phyloP scores from a whole-genome alignment of 345 rosid genomes.

The Draba incana region DNA sequence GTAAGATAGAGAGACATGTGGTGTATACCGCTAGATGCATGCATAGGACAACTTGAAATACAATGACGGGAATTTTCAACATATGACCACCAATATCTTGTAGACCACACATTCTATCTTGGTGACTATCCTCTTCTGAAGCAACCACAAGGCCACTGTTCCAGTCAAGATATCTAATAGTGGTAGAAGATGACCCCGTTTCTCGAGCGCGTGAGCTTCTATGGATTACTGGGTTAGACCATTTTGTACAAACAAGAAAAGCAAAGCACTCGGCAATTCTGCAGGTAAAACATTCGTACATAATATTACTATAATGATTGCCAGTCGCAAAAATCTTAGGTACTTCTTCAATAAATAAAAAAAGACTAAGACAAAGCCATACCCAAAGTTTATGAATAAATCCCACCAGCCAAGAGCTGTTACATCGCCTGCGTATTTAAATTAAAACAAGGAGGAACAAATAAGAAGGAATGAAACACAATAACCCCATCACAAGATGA shows the following conservation, averaged over 20 bases:
- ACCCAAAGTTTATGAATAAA: constrained; percentile 92
- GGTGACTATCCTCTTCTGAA: constrained; percentile 62
- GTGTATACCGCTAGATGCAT: constrained; percentile 86
- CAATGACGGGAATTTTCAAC: constrained; percentile 85
- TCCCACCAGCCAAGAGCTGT: constrained; percentile 97
- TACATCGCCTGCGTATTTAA: constrained; percentile 68
- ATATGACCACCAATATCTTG: constrained; percentile 96
- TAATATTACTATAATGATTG: constrained; percentile 29
- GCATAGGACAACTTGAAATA: constrained; percentile 87
- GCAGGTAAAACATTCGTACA: constrained; percentile 41
- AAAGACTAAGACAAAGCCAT: constrained; percentile 33
- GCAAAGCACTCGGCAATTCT: constrained; percentile 98
- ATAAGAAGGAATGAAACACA: constrained; percentile 17
- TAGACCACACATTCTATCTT: constrained; percentile 68
- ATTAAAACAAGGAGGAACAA: constrained; percentile 21
- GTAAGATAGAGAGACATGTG: constrained; percentile 35
- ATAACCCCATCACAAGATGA: constrained; percentile 9
- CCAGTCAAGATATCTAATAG: constrained; percentile 84
- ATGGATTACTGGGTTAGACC: constrained; percentile 98
- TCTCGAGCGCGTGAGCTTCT: constrained; percentile 59
- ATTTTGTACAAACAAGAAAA: constrained; percentile 91
- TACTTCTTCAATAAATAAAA: not conserved
- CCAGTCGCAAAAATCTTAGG: constrained; percentile 7
- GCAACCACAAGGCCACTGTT: constrained; percentile 79
- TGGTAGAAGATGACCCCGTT: constrained; percentile 62